Evolutionary conservation across 1,284 basidiomycete species (phyloP), one percentile per base, ranked within the genome.

Genomic region (Psilocybe mexicana): DNA sequence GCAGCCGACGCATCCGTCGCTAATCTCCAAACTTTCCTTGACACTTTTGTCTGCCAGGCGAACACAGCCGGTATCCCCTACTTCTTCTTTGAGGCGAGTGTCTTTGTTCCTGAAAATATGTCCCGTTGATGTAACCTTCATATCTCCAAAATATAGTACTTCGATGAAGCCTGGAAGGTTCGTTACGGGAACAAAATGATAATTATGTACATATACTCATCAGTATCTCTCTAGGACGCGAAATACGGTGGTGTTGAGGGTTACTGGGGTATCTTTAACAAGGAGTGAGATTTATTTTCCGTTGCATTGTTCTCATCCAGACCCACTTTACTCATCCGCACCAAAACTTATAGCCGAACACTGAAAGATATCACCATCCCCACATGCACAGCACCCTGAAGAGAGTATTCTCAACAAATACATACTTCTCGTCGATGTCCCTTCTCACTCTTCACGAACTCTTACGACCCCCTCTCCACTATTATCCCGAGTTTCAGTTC

Each of bases 31-130:
- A 78, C 69, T 28, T 96, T 94, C 79, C 70, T 98, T 51, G 81
- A 96, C 68, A 85, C 82, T 0, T 98, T 93, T 67, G 87, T 96
- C 28, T 98, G 96, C 71, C 83, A 89, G 70, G 90, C 94, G 8
- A 98, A 95, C 72, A 57, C 71, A 36, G 92, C 94, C 64, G 81
- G 83, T 38, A 92, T 92, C 6, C 77, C 84, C n/a, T 95, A 94
- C 77, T 95, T 94, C 79, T 93, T 81, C 77, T 93, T 92, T 60
- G 89, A 91, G 80, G 84, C 82, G 42, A 38, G 76, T 73, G n/a
- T 6, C 18, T 26, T 55, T 24, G 23, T 25, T n/a, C 60, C 48
- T 7, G 38, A 23, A 40, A 45, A 23, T 18, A 18, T 18, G 18
- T 18, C 18, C 18, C 18, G 18, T 12, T 38, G 33, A 8, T 8